phyloP scores from a whole-genome alignment of 2,329 filamentous ascomycete genomes.

The Arthrobotrys entomopaga region DNA sequence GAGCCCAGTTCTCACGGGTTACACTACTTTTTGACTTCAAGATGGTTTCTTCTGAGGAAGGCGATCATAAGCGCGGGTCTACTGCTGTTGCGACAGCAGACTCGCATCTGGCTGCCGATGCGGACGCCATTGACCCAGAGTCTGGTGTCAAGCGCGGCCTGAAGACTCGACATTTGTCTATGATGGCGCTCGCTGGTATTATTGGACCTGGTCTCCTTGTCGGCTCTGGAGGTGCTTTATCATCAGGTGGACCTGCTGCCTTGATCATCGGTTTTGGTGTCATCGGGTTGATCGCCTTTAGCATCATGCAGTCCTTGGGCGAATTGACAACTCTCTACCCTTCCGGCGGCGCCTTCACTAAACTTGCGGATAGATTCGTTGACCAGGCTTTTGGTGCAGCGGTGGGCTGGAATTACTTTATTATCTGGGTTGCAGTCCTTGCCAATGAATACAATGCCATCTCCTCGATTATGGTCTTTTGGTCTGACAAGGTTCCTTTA shows the following conservation, averaged over 20 bases:
- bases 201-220: constrained; percentile 77
- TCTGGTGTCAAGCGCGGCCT: constrained; percentile 51
- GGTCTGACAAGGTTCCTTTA: constrained; percentile 70
- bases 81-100: constrained; percentile 28
- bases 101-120: constrained; percentile 42
- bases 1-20: constrained; percentile 22
- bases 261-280: constrained; percentile 78
- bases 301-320: constrained; percentile 65
- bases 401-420: constrained; percentile 87
- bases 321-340: constrained; percentile 83
- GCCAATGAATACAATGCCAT: constrained; percentile 78
- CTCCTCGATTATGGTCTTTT: constrained; percentile 80
- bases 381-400: constrained; percentile 78
- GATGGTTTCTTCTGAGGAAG: constrained; percentile 44
- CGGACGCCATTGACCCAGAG: constrained; percentile 52
- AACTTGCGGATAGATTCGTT: constrained; percentile 79
- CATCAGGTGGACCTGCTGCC: constrained; percentile 75
- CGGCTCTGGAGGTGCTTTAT: constrained; percentile 75
- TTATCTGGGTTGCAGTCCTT: constrained; percentile 78
- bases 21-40: constrained; percentile 25
- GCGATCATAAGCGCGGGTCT: constrained; percentile 27
- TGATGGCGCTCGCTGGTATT: constrained; percentile 63
- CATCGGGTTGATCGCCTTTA: constrained; percentile 74
- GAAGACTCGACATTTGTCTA: constrained; percentile 69
- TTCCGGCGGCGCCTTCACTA: constrained; percentile 78